These are phyloP conservation scores for Hymenoscyphus scutula DNA, from an alignment of 2,329 filamentous ascomycete genomes.

Conservation along the genomic window DNA sequence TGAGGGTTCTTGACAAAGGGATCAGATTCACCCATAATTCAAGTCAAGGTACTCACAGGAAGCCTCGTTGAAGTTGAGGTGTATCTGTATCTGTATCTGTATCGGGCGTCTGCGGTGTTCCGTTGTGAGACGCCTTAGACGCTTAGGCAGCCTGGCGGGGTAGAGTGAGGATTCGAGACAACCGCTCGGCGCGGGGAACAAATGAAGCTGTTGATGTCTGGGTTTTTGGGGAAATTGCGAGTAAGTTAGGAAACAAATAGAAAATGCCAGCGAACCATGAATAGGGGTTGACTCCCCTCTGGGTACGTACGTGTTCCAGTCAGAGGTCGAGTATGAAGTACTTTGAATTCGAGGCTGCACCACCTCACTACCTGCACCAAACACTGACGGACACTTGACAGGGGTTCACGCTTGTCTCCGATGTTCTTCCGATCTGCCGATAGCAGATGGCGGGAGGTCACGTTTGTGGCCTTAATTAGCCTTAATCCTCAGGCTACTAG, in stretches of 20 bases:
- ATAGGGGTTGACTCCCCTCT: background rate
- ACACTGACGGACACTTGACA: background rate
- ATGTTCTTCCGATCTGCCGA: background rate
- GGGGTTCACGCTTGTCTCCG: background rate
- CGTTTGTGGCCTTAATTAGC: no score
- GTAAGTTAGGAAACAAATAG: background rate
- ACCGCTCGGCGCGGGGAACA: background rate
- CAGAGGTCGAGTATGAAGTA: background rate
- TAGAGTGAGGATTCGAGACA: background rate
- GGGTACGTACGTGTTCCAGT: slow-evolving; percentile 5
- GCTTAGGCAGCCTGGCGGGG: background rate
- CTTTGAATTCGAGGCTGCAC: background rate
- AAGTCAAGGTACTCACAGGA: background rate
- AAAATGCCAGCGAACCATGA: background rate
- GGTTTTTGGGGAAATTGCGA: background rate
- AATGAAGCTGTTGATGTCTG: background rate
- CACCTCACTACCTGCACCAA: background rate
- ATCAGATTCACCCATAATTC: background rate
- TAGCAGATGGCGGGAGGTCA: no score
- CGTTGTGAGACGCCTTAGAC: background rate
- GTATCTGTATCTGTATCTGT: no score
- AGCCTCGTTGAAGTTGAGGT: background rate
- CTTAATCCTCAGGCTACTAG: no score
- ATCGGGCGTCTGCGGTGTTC: slow-evolving; percentile 1
- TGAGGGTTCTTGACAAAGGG: background rate